phyloP scores from a whole-genome alignment of 805 yeast genomes.

The Blastobotrys terrestris region DNA sequence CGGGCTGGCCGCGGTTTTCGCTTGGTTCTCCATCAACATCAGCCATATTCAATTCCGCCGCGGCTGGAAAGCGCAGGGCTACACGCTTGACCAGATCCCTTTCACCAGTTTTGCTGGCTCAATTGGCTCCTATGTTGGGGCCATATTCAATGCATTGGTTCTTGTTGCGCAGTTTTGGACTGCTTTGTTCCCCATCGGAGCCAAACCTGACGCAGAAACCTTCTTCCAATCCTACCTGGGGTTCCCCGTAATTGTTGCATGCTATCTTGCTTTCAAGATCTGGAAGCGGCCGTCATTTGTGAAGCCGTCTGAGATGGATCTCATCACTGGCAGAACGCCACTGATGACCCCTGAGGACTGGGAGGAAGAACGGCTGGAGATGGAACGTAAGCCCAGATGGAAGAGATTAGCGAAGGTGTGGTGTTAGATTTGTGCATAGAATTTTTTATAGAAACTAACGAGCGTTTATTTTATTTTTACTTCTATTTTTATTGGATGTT shows the following conservation, averaged over 20 bases:
- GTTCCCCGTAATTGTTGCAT: constrained; percentile 35
- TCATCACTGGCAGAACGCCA: constrained; percentile 48
- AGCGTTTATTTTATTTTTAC: neutral
- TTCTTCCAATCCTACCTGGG: constrained; percentile 56
- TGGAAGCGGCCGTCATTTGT: constrained; percentile 40
- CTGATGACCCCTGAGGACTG: neutral
- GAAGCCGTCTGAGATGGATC: constrained; percentile 46
- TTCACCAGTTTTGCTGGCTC: constrained; percentile 64
- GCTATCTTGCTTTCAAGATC: constrained; percentile 44
- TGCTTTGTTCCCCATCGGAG: constrained; percentile 64
- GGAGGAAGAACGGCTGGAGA: neutral
- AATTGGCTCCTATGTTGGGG: constrained; percentile 60
- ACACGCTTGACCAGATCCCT: constrained; percentile 61
- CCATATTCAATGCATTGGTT: constrained; percentile 50
- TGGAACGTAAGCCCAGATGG: neutral
- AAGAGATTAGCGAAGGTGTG: neutral
- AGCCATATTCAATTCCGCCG: constrained; percentile 64
- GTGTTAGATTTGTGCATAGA: neutral
- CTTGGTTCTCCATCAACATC: constrained; percentile 71
- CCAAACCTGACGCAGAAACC: neutral
- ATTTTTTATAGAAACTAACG: neutral
- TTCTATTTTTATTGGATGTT: neutral
- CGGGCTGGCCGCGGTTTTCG: constrained; percentile 69
- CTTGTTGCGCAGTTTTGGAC: constrained; percentile 77
- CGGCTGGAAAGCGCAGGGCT: constrained; percentile 58